Evolutionary conservation across 352 stramenopile species (phyloP).

Genomic region (Pythium chondricola): DNA sequence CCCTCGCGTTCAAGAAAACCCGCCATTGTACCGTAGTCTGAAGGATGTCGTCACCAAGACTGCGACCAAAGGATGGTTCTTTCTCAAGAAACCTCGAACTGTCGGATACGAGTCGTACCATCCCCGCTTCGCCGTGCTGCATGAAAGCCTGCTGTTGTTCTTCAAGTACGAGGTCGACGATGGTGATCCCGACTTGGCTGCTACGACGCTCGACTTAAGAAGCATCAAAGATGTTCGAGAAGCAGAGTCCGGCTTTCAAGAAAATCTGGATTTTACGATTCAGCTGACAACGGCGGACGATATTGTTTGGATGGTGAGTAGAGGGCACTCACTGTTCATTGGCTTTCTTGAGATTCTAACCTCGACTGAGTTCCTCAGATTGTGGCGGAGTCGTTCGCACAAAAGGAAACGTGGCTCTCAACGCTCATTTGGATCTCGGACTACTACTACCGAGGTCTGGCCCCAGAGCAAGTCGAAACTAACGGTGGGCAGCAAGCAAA

Average conservation of each 20-base stretch:
- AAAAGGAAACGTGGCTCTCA: conserved; percentile 86
- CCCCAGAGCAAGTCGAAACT: neutral
- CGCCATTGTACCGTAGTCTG: conserved; percentile 57
- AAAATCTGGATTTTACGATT: conserved; percentile 83
- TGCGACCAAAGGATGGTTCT: conserved; percentile 76
- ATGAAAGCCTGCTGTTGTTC: conserved; percentile 66
- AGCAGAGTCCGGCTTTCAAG: conserved; percentile 68
- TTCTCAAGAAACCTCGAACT: conserved; percentile 67
- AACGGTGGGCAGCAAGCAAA: conserved; percentile 29
- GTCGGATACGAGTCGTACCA: conserved; percentile 73
- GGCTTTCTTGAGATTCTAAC: conserved; percentile 4
- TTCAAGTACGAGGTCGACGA: conserved; percentile 87
- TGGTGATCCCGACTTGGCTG: conserved; percentile 43
- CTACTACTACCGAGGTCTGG: conserved; percentile 59
- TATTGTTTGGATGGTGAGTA: conserved; percentile 71
- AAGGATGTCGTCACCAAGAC: conserved; percentile 71
- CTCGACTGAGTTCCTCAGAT: too few species aligned
- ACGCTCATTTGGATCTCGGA: conserved; percentile 81
- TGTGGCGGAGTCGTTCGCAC: conserved; percentile 66
- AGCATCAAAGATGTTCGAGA: conserved; percentile 79
- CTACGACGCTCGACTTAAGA: conserved; percentile 62
- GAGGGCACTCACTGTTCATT: neutral
- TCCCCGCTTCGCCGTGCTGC: conserved; percentile 76
- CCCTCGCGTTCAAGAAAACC: conserved; percentile 35
- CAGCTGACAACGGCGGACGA: conserved; percentile 71